Conservation (phyloP, 2,329 filamentous ascomycete species). For the Phyllosticta citriasiana region DNA sequence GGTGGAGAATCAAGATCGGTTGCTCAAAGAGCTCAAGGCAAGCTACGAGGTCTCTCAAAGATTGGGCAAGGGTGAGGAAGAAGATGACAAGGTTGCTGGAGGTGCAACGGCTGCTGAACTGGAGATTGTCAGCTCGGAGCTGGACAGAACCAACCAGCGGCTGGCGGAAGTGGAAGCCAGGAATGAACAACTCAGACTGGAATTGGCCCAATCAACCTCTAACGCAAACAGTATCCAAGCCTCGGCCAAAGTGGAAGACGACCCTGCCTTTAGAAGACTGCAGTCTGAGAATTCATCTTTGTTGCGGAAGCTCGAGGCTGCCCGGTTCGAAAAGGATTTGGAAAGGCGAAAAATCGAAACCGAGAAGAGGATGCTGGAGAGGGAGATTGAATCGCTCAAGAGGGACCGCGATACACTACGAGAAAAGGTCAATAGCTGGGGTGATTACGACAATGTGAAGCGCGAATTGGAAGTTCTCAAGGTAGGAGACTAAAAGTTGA, state of each 20-base stretch:
- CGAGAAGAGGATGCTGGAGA: constrained; percentile 67
- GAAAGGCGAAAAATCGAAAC: constrained; percentile 67
- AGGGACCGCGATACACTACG: constrained; percentile 74
- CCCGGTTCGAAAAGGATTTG: constrained; percentile 72
- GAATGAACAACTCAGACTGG: constrained; percentile 85
- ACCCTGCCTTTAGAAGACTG: constrained; percentile 78
- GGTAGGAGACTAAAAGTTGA: constrained; percentile 24
- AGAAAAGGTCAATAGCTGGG: constrained; percentile 75
- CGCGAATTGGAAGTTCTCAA: constrained; percentile 93
- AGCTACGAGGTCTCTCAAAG: constrained; percentile 95
- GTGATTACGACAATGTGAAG: constrained; percentile 92
- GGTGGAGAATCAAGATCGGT: constrained; percentile 81
- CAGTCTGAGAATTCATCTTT: constrained; percentile 90
- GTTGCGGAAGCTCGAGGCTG: constrained; percentile 75
- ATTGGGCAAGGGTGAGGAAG: constrained; percentile 62
- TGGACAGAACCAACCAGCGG: constrained; percentile 79
- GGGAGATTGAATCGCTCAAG: constrained; percentile 63
- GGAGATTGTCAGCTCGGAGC: constrained; percentile 82
- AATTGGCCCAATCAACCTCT: constrained; percentile 81
- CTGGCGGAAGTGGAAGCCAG: constrained; percentile 85
- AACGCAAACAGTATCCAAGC: constrained; percentile 51
- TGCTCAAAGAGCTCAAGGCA: constrained; percentile 90
- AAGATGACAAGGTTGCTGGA: constrained; percentile 46
- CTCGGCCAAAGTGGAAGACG: constrained; percentile 64
- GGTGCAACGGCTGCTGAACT: constrained; percentile 79